These are phyloP conservation scores for Monosporascus sp. DNA, from an alignment of 2,329 filamentous ascomycete genomes.

Conservation along the genomic window DNA sequence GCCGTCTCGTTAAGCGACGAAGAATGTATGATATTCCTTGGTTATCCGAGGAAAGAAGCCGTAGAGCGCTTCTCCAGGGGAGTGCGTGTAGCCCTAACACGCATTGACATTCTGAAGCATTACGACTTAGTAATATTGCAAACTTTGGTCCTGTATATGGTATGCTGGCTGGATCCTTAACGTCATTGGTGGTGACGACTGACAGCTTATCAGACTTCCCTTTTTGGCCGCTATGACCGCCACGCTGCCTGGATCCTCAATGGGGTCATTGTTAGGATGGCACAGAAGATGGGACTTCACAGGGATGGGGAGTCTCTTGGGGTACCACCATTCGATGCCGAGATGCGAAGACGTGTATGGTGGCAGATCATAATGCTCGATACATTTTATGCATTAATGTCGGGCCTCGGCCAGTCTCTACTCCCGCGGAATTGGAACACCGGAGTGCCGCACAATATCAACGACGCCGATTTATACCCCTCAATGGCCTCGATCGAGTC, in stretches of 20 bases:
- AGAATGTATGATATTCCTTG: conserved; percentile 51
- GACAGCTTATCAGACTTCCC: conserved; percentile 38
- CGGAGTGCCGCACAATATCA: conserved; percentile 50
- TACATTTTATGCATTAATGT: conserved; percentile 50
- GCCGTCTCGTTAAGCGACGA: conserved; percentile 48
- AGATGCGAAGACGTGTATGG: conserved; percentile 65
- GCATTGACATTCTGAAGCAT: conserved; percentile 52
- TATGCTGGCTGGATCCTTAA: conserved; percentile 20
- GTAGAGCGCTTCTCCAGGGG: conserved; percentile 48
- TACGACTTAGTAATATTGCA: conserved; percentile 56
- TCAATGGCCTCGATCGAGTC: conserved; percentile 44
- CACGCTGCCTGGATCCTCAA: conserved; percentile 58
- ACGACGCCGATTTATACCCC: conserved; percentile 54
- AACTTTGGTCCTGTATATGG: conserved; percentile 53
- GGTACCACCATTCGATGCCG: conserved; percentile 57
- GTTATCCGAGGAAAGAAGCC: conserved; percentile 43
- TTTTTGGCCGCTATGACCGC: conserved; percentile 53
- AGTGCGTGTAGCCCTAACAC: conserved; percentile 44
- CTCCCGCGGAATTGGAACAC: conserved; percentile 52
- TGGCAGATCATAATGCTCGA: conserved; percentile 59
- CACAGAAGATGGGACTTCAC: conserved; percentile 63
- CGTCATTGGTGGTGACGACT: background rate
- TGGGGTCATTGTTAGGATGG: conserved; percentile 57
- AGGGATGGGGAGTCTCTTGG: conserved; percentile 53
- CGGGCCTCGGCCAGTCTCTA: conserved; percentile 49